Base-by-base conservation (phyloP, 2,329 filamentous ascomycete species). In the Clarireedia homoeocarpa region DNA sequence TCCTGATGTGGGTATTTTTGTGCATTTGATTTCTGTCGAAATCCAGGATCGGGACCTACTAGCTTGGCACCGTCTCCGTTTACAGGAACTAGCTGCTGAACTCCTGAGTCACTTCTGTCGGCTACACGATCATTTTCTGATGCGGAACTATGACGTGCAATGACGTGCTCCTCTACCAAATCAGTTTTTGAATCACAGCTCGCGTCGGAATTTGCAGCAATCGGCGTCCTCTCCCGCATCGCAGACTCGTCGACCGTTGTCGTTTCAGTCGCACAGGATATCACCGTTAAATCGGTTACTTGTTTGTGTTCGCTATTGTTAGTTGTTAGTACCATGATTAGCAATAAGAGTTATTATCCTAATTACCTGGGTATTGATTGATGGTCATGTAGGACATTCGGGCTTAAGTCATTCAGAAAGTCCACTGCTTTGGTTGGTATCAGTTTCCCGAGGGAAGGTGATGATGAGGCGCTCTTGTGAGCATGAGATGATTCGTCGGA, bases 391-490 rank as follows among this genome's bases (percentile, higher is more conserved):
- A 48, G 23, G 14, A 54, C 12, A 27, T 44, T 48, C 14, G 47
- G 53, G 15, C 47, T 51, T 24, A 34, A 57, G 27, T 62, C 55
- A 12, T 53, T 51, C 3, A 58, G 20, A 26, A 61, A 59, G 23
- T 61, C 58, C 17, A 57, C n/a, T 44, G 58, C 53, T 27, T 57
- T 39, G 14, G 47, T 55, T 20, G 58, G 51, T 4, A 17, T 27
- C 24, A 54, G 39, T 24, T 56, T 60, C 10, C 46, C 48, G 9
- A 57, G 56, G 5, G 56, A 60, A 4, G 59, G 53, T 44, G 47
- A 60, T 5, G 44, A 34, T 5, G 58, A 58, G 5, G 14, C 3
- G 4, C 36, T 36, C 6, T 40, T 30, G 2, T 49, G 15, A 12
- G 9, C 6, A 23, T 20, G 2, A n/a, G 6, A 12, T 30, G 24